phyloP scores from a whole-genome alignment of 208 protist genomes.

The Polymyxa betae region DNA sequence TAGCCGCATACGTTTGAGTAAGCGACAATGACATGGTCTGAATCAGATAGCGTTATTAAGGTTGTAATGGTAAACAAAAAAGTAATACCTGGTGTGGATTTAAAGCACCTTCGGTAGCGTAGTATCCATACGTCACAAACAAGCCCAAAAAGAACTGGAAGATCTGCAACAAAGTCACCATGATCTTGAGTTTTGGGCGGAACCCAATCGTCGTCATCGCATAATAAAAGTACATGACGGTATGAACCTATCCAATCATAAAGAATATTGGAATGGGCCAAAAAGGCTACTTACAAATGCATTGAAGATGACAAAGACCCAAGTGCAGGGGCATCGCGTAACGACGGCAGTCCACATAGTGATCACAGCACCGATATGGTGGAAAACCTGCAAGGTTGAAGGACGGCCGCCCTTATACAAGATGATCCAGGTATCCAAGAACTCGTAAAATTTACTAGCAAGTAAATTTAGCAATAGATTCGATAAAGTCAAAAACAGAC shows the following conservation, averaged over 20 bases:
- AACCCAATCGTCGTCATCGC: not conserved
- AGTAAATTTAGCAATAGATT: not conserved
- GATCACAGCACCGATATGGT: slow-evolving; percentile 24
- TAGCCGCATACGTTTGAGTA: not conserved
- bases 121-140: not conserved
- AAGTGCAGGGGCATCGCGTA: not conserved
- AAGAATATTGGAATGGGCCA: not conserved
- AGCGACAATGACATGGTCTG: slow-evolving; percentile 30
- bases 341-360: slow-evolving; percentile 25
- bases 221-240: slow-evolving; percentile 39
- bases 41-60: not conserved
- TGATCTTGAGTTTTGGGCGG: not conserved
- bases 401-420: slow-evolving; percentile 21
- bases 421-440: slow-evolving; percentile 35
- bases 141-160: slow-evolving; percentile 14
- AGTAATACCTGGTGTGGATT: not conserved
- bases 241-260: not conserved
- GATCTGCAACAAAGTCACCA: not conserved
- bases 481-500: not conserved
- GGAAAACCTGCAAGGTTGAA: slow-evolving; percentile 15
- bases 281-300: not conserved
- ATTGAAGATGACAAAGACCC: slow-evolving; percentile 44
- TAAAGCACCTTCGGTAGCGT: not conserved
- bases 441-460: slow-evolving; percentile 42
- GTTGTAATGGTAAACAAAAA: not conserved